Percentiles rank a stretch among this genome's conserved stretches.
Evolutionary conservation across 2,329 filamentous ascomycete genomes (phyloP).

Genomic region (Emergomyces orientalis): DNA sequence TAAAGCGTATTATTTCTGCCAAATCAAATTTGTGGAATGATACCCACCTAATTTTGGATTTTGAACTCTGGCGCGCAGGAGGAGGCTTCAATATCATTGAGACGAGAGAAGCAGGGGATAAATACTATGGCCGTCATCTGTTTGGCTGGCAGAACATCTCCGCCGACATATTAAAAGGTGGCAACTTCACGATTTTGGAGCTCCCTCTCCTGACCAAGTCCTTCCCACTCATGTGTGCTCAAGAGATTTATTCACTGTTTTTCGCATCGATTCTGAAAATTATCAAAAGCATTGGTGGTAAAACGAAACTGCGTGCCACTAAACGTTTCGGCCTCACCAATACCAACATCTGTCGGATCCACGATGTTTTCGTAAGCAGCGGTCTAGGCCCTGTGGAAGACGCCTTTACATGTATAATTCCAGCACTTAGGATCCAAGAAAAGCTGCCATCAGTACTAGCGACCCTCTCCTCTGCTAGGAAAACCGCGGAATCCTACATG

Average conservation of each 20-base stretch:
- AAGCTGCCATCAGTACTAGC: slow-evolving; percentile 8
- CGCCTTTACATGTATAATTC: slow-evolving; percentile 27
- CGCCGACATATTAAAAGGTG: slow-evolving; percentile 19
- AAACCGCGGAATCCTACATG: slow-evolving; percentile 6
- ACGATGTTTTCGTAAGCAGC: slow-evolving; percentile 21
- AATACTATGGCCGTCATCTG: slow-evolving; percentile 1
- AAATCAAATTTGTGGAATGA: slow-evolving; percentile 18
- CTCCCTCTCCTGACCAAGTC: slow-evolving; percentile 20
- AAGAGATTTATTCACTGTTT: slow-evolving; percentile 24
- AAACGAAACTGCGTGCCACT: slow-evolving; percentile 13
- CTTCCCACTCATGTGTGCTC: slow-evolving; percentile 24
- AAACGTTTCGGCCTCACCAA: slow-evolving; percentile 13
- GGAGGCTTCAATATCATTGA: slow-evolving; percentile 10
- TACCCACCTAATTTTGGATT: slow-evolving; percentile 16
- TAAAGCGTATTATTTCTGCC: slow-evolving; percentile 7
- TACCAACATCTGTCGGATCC: slow-evolving; percentile 18
- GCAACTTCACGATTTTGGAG: slow-evolving; percentile 18
- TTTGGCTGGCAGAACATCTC: slow-evolving; percentile 10
- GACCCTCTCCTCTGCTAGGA: background rate
- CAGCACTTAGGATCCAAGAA: slow-evolving; percentile 12
- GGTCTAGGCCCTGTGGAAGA: slow-evolving; percentile 24
- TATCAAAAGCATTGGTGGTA: slow-evolving; percentile 16
- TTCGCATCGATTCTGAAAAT: slow-evolving; percentile 19
- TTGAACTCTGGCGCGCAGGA: slow-evolving; percentile 7
- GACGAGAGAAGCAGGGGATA: slow-evolving; percentile 5